phyloP scores from a whole-genome alignment of 805 yeast genomes.

The Cyberlindnera maclurae region DNA sequence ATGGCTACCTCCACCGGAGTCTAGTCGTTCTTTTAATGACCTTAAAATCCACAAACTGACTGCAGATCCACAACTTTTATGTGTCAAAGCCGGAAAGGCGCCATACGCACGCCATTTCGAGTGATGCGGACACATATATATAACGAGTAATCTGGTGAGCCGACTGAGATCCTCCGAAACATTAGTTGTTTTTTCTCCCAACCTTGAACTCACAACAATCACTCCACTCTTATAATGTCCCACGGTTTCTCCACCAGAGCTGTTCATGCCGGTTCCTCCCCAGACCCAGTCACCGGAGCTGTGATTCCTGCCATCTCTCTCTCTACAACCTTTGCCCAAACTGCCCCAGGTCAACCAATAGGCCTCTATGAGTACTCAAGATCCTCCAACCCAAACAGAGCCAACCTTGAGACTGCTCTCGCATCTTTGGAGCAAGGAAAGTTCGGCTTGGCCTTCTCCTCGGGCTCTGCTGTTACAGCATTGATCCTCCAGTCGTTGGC shows the following conservation, averaged over 20 bases:
- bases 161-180: neutral
- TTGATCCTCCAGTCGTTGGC: constrained; percentile 67
- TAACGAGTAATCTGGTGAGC: too few species aligned
- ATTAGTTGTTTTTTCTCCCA: too few species aligned
- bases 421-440: constrained; percentile 75
- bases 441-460: constrained; percentile 68
- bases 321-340: constrained; percentile 80
- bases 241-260: constrained; percentile 65
- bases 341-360: constrained; percentile 67
- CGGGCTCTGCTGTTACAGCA: constrained; percentile 86
- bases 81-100: constrained; percentile 1
- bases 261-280: constrained; percentile 73
- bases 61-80: neutral
- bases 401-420: constrained; percentile 68
- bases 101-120: constrained; percentile 1
- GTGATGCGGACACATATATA: neutral
- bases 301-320: constrained; percentile 80
- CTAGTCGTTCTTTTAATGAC: too few species aligned
- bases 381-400: constrained; percentile 82
- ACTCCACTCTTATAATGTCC: neutral
- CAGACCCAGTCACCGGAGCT: constrained; percentile 73
- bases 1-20: too few species aligned
- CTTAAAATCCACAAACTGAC: too few species aligned
- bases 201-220: too few species aligned
- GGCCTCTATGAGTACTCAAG: constrained; percentile 81